Evolutionary conservation across 371 early-diverging fungal species (phyloP), one percentile per base, ranked within the genome.

Genomic region (Dinochytrium kinnereticum): DNA sequence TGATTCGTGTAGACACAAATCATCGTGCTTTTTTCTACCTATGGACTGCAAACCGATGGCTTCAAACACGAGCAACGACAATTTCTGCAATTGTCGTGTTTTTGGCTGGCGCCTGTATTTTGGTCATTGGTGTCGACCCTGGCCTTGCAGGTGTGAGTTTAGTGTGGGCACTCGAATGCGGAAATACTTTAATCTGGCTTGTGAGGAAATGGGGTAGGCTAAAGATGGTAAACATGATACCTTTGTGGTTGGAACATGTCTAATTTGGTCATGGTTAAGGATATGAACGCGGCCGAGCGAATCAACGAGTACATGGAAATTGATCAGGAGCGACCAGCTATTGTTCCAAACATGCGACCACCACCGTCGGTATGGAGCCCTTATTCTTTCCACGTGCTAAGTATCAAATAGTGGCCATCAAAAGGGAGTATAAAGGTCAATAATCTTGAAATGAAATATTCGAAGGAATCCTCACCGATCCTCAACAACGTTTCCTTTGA

Each of bases 31-130:
- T 89, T 80, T 90, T 93, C 71, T 88, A 90, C 79, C 82, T 28
- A 78, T 94, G 95, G 94, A 89, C 88, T 1, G 87, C 90, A 44
- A 95, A 95, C 84, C 90, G 95, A 57, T 96, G 96, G 97, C 83
- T 96, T 26, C 89, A 88, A 59, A 76, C 91, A 64, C 91, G 96
- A 53, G 87, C 91, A 7, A 94, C 93, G 49, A 51, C 90, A 0
- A 76, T 90, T 7, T 90, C 90, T 30, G 88, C 94, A 1, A 68
- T 89, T 38, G 88, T 95, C 26, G 79, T 92, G 3, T 91, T 93
- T 80, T 80, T 85, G 70, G 88, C 93, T 28, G 91, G 90, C n/a
- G 26, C 88, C 85, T 44, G 80, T 89, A n/a, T n/a, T n/a, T 51
- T 69, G 89, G 36, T 65, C 10, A 36, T 70, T 0, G 59, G 69